phyloP scores from a whole-genome alignment of 768 basidiomycete species.

The Kwoniella dejecticola region DNA sequence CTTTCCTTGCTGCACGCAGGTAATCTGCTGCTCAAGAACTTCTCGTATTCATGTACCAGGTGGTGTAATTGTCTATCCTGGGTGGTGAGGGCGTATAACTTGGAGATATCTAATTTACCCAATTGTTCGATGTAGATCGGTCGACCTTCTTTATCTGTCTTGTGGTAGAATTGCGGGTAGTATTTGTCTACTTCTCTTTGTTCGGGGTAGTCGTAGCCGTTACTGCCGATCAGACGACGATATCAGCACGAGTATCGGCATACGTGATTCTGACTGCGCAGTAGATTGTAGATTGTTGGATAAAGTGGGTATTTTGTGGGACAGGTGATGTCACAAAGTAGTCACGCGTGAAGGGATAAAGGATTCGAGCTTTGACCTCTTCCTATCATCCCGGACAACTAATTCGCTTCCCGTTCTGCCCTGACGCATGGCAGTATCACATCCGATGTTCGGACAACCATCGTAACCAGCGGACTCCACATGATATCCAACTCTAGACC shows the following conservation, averaged over 20 bases:
- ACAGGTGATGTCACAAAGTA: too few relatives aligned
- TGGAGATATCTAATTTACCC: conserved; percentile 81
- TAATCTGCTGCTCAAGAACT: conserved; percentile 74
- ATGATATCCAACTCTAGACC: too few relatives aligned
- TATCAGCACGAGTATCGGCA: background rate
- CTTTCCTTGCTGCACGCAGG: conserved; percentile 67
- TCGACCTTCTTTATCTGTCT: conserved; percentile 91
- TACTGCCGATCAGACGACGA: conserved; percentile 16
- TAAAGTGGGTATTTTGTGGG: too few relatives aligned
- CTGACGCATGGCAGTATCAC: too few relatives aligned
- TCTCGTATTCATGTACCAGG: conserved; percentile 91
- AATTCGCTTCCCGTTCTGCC: too few relatives aligned
- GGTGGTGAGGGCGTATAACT: conserved; percentile 78
- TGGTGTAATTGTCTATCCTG: conserved; percentile 84
- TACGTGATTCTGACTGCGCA: too few relatives aligned
- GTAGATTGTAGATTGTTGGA: too few relatives aligned
- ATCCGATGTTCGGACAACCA: too few relatives aligned
- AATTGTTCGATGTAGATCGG: conserved; percentile 94
- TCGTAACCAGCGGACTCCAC: too few relatives aligned
- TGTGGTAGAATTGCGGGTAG: conserved; percentile 96
- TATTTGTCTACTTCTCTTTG: conserved; percentile 80
- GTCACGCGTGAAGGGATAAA: background rate
- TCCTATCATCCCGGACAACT: too few relatives aligned
- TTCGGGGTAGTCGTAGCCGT: conserved; percentile 78
- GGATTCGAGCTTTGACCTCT: too few relatives aligned